phyloP scores from a whole-genome alignment of 805 yeast species.

The Monosporozyma siamensis region DNA sequence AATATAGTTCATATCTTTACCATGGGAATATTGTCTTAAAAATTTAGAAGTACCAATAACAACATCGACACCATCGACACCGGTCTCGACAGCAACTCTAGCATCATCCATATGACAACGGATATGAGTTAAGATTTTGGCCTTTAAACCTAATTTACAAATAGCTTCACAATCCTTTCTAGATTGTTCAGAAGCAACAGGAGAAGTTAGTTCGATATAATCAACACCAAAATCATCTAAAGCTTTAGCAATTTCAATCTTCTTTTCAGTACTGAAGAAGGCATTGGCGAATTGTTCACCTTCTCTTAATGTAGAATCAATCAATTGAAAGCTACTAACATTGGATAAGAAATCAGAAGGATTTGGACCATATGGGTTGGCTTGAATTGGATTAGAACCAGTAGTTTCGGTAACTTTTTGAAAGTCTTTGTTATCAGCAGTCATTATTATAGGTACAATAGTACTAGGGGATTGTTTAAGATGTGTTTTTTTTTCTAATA shows the following conservation, averaged over 20 bases:
- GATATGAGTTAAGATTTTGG: constrained; percentile 92
- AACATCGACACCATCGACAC: constrained; percentile 98
- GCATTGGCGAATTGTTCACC: constrained; percentile 99
- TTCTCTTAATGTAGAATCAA: constrained; percentile 93
- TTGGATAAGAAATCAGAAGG: constrained; percentile 89
- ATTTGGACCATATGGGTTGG: constrained; percentile 90
- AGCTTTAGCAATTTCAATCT: constrained; percentile 94
- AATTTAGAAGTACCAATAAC: constrained; percentile 96
- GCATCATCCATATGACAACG: constrained; percentile 99
- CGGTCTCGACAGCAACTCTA: constrained; percentile 91
- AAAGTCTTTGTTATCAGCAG: constrained; percentile 5
- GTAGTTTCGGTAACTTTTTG: constrained; percentile 9
- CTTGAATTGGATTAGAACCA: constrained; percentile 27
- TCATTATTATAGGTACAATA: background rate
- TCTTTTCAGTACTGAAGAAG: constrained; percentile 86
- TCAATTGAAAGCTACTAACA: constrained; percentile 79
- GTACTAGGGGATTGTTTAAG: too few relatives aligned
- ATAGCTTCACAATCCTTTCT: constrained; percentile 94
- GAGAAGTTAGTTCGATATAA: constrained; percentile 94
- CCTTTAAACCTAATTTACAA: constrained; percentile 91
- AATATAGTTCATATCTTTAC: constrained; percentile 97
- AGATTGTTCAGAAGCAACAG: constrained; percentile 94
- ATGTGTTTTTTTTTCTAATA: too few relatives aligned
- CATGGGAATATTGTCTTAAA: constrained; percentile 89
- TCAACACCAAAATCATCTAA: constrained; percentile 97